These are phyloP conservation scores for Termitomyces sp. DNA, from an alignment of 768 basidiomycete genomes.

Conservation along the genomic window DNA sequence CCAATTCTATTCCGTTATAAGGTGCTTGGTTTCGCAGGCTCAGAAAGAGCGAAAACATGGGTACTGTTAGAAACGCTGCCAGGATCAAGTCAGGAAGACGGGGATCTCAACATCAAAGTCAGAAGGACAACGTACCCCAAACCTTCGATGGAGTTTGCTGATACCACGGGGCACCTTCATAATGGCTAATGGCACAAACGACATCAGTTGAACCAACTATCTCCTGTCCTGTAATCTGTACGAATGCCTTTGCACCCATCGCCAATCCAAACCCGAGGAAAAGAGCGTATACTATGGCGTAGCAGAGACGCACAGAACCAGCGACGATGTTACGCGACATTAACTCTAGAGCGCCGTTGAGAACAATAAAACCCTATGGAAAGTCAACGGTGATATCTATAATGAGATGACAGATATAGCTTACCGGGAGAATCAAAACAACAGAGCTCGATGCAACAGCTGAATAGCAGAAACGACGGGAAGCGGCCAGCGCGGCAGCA, in stretches of 20 bases:
- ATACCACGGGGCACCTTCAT: constrained; percentile 64
- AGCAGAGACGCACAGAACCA: constrained; percentile 81
- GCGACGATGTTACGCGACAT: constrained; percentile 78
- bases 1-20: constrained; percentile 51
- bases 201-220: constrained; percentile 17
- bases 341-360: constrained; percentile 72
- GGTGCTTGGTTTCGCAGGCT: constrained; percentile 64
- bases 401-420: constrained; percentile 13
- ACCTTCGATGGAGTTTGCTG: constrained; percentile 60
- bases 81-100: neutral
- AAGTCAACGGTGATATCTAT: constrained; percentile 11
- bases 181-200: constrained; percentile 52
- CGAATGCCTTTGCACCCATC: constrained; percentile 29
- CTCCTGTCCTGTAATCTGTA: neutral
- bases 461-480: constrained; percentile 73
- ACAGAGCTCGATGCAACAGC: constrained; percentile 74
- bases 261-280: constrained; percentile 79
- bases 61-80: constrained; percentile 65
- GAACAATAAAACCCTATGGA: constrained; percentile 55
- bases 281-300: constrained; percentile 73
- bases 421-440: constrained; percentile 74
- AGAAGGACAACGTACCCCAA: constrained; percentile 52
- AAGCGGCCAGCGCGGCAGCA: constrained; percentile 66
- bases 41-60: constrained; percentile 61
- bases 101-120: neutral